Evolutionary conservation across 345 rosid species (phyloP), one percentile per base, ranked within the genome.

Genomic region (Camelina sativa): DNA sequence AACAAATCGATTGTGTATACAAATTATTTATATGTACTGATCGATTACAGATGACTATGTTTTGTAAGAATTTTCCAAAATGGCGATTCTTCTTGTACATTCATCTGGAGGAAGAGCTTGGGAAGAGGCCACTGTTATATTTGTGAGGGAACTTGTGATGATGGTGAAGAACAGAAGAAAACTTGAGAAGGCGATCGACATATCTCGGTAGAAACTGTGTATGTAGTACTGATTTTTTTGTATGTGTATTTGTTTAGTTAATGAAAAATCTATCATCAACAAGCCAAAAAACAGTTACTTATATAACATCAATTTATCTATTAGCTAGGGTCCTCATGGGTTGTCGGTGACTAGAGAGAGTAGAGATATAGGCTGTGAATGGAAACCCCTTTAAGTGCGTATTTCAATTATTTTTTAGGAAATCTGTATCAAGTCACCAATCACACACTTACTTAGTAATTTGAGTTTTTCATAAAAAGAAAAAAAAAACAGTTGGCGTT

Each of bases 61-160:
- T 28, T 28, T 28, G 30, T 30, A 8, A 8, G 19, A 32, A 25
- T 6, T n/a, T 56, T 30, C 9, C 13, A 32, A 57, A 32, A 57
- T 57, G 13, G 22, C 6, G 20, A 59, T 35, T 57, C 22, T 34
- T 34, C 41, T 35, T 41, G 10, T 35, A 68, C 65, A 58, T 59
- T 70, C 75, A 71, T 71, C 58, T 59, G 50, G 50, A 59, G 59
- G 67, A 25, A 71, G 75, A 59, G 38, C 20, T 59, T 47, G 22
- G 15, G 58, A 70, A 59, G 59, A 0, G 4, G 50, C 48, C n/a
- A 65, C 35, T 19, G 34, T 57, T 35, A 17, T 30, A 43, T 7
- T 7, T 10, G 56, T 46, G 7, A 59, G 15, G 16, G 6, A 34
- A 55, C 47, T 70, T 46, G 74, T 58, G 66, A 32, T 28, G 30